Percentiles rank a stretch among this genome's conserved stretches.
Conservation (phyloP, 805 yeast species). For the Candida manassasensis region DNA sequence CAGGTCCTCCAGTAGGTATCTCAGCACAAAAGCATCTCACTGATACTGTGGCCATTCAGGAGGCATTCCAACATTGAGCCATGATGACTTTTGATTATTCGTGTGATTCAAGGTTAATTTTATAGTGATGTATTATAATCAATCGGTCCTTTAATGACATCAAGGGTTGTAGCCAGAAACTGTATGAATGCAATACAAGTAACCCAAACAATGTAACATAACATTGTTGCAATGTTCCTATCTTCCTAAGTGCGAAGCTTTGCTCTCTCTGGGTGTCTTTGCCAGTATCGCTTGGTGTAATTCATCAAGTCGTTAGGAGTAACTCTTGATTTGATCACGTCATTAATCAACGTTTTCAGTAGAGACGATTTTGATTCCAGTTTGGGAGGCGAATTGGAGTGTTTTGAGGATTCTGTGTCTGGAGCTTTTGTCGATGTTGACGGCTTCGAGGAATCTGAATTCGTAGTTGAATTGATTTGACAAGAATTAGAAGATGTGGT, state of each 20-base stretch:
- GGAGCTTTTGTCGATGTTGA: not conserved
- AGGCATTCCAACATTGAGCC: slow-evolving; percentile 19
- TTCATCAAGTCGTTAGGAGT: not conserved
- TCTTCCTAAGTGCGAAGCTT: too few relatives aligned
- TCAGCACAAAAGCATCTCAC: slow-evolving; percentile 11
- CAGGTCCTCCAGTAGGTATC: slow-evolving; percentile 10
- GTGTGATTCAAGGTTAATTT: too few relatives aligned
- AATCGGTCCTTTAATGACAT: too few relatives aligned
- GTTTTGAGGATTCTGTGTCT: not conserved
- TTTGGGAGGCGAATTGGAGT: not conserved
- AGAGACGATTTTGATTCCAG: not conserved
- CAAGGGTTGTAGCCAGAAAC: too few relatives aligned
- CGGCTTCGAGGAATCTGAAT: not conserved
- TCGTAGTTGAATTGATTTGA: not conserved
- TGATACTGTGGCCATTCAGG: slow-evolving; percentile 30
- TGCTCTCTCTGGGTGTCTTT: slow-evolving; percentile 3
- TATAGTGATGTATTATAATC: too few relatives aligned
- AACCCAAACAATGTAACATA: too few relatives aligned
- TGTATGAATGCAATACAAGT: too few relatives aligned
- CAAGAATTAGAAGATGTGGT: not conserved
- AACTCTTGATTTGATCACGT: not conserved
- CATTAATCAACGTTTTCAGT: not conserved
- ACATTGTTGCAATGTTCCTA: too few relatives aligned
- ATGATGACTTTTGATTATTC: too few relatives aligned
- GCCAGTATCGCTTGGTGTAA: not conserved